Base-by-base conservation (phyloP, 768 basidiomycete genomes). In the Termitomyces sp. region DNA sequence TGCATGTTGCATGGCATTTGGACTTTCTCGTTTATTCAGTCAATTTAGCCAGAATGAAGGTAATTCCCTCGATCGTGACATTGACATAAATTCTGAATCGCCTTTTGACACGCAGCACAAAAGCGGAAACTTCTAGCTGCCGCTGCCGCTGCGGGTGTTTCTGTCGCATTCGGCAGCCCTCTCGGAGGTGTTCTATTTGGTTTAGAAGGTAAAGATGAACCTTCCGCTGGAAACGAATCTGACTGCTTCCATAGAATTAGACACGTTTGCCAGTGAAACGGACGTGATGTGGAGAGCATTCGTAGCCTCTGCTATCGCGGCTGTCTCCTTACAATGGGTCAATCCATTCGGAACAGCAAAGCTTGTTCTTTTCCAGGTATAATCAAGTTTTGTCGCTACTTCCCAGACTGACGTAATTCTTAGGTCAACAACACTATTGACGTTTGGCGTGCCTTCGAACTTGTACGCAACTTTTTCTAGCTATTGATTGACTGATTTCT, bases 241-340 rank as follows among this genome's bases (percentile, higher is more conserved):
- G 12, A 46, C 13, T 33, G 40, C 36, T 49, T 53, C 11, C 22
- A 44, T 60, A 85, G 87, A 90, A 69, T 74, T 90, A 18, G 87
- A 88, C 65, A 82, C 84, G 1, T 88, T 88, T 68, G 82, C 86
- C 18, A 85, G 83, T 65, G 87, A 88, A 62, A 86, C 87, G 3
- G 90, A 92, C 65, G 89, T 90, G 33, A 85, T 90, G 81, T 90
- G 89, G 89, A 80, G 86, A 59, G 91, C 88, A n/a, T 96, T 96
- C 70, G 92, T 92, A 58, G 92, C 91, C 16, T 93, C 92, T 7
- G 91, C 89, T 54, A 83, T 94, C 55, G 94, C 94, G 0, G 92
- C 92, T 1, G 85, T 92, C n/a, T 82, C 90, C 0, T 73, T 96
- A 56, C 90, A 93, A 71, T 87, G 88, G 71, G 81, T 94, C 51